phyloP scores from a whole-genome alignment of 306 rosid species.

The Malus fusca region DNA sequence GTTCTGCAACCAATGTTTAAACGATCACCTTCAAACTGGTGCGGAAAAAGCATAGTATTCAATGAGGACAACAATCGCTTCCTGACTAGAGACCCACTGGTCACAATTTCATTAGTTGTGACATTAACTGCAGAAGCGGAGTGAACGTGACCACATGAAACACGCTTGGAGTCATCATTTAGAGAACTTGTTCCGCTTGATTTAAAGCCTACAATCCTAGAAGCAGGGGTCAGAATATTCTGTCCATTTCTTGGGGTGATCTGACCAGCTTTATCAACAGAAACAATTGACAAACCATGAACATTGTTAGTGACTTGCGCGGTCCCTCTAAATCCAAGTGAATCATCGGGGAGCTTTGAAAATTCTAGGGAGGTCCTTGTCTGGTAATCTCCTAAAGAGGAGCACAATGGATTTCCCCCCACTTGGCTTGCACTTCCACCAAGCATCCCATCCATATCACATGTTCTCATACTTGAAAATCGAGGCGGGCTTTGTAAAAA shows the following conservation, averaged over 20 bases:
- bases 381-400: slow-evolving; percentile 49
- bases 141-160: slow-evolving; percentile 26
- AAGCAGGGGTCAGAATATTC: slow-evolving; percentile 53
- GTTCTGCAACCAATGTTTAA: slow-evolving; percentile 60
- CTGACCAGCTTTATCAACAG: slow-evolving; percentile 32
- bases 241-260: slow-evolving; percentile 40
- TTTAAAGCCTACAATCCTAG: slow-evolving; percentile 87
- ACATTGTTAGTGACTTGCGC: slow-evolving; percentile 56
- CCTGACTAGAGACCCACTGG: slow-evolving; percentile 58
- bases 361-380: slow-evolving; percentile 40
- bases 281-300: slow-evolving; percentile 51
- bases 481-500: slow-evolving; percentile 49
- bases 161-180: slow-evolving; percentile 28
- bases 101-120: slow-evolving; percentile 31
- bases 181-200: slow-evolving; percentile 44
- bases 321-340: slow-evolving; percentile 37
- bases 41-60: slow-evolving; percentile 66
- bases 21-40: slow-evolving; percentile 56
- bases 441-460: slow-evolving; percentile 40
- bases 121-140: slow-evolving; percentile 27
- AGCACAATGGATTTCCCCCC: slow-evolving; percentile 32
- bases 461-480: slow-evolving; percentile 46
- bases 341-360: slow-evolving; percentile 38
- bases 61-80: slow-evolving; percentile 81
- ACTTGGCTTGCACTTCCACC: slow-evolving; percentile 28